Conservation (phyloP, 352 stramenopile genomes). For the Globisporangium emineosum region DNA sequence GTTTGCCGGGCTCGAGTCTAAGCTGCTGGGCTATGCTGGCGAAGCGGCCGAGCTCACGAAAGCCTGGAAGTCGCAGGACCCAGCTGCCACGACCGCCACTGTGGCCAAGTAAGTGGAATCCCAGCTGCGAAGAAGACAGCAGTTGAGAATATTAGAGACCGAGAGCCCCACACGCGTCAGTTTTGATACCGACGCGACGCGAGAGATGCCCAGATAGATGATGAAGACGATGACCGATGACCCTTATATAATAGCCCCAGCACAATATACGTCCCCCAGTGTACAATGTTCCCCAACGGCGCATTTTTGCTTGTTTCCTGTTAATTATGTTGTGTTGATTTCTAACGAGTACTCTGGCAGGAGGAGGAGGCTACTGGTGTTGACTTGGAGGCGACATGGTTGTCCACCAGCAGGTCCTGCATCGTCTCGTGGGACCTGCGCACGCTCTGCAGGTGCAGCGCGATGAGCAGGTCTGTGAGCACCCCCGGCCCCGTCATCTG, state of each 20-base stretch:
- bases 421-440: slow-evolving; percentile 9
- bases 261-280: not conserved
- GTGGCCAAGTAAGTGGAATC: not conserved
- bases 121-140: too few species aligned
- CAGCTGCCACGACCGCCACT: not conserved
- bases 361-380: not conserved
- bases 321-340: too few species aligned
- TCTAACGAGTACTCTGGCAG: not conserved
- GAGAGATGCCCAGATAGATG: slow-evolving; percentile 2
- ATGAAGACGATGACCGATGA: not conserved
- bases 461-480: slow-evolving; percentile 14
- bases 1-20: slow-evolving; percentile 42
- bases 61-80: not conserved
- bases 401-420: slow-evolving; percentile 5
- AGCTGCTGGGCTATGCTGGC: slow-evolving; percentile 37
- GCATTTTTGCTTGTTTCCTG: too few species aligned
- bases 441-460: slow-evolving; percentile 8
- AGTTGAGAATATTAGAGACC: not conserved
- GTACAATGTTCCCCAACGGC: not conserved
- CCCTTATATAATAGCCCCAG: slow-evolving; percentile 10
- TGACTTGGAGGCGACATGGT: not conserved
- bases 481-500: not conserved
- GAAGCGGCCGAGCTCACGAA: slow-evolving; percentile 31
- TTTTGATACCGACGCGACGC: not conserved
- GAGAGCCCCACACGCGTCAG: not conserved